phyloP scores from a whole-genome alignment of 768 basidiomycete genomes.

The Pleurotus giganteus region DNA sequence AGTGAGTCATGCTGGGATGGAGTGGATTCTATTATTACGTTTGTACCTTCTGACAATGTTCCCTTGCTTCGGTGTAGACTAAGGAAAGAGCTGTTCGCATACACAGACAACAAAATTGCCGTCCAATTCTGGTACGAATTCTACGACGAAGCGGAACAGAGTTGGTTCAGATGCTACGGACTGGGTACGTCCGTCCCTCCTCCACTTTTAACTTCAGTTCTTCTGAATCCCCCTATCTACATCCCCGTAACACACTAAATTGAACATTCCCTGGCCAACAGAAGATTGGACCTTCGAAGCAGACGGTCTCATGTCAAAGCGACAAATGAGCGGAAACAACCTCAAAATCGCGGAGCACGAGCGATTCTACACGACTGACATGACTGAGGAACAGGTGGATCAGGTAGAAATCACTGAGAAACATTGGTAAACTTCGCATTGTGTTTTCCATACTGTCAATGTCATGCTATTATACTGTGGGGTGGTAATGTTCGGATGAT shows the following conservation, averaged over 20 bases:
- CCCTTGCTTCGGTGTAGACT: slow-evolving; percentile 18
- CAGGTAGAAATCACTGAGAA: slow-evolving; percentile 31
- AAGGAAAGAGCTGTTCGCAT: slow-evolving; percentile 54
- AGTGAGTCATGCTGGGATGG: slow-evolving; percentile 10
- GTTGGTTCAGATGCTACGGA: slow-evolving; percentile 44
- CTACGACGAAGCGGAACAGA: slow-evolving; percentile 32
- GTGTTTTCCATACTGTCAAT: too few relatives aligned
- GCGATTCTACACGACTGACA: slow-evolving; percentile 51
- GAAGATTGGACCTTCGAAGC: slow-evolving; percentile 56
- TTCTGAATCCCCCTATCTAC: too few relatives aligned
- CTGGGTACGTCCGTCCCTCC: slow-evolving; percentile 25
- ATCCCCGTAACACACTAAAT: too few relatives aligned
- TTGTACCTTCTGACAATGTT: background rate
- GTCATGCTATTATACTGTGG: too few relatives aligned
- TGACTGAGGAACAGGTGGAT: slow-evolving; percentile 27
- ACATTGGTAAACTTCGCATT: slow-evolving; percentile 30
- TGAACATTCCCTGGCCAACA: too few relatives aligned
- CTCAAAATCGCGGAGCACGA: slow-evolving; percentile 42
- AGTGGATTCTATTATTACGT: background rate
- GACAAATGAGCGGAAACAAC: slow-evolving; percentile 52
- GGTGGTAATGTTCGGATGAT: too few relatives aligned
- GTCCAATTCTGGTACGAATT: slow-evolving; percentile 56
- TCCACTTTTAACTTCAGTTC: too few relatives aligned
- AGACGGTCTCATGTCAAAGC: slow-evolving; percentile 50
- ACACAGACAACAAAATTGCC: slow-evolving; percentile 51